Conservation (phyloP, 2,329 filamentous ascomycete genomes). For the Diaporthe citri region DNA sequence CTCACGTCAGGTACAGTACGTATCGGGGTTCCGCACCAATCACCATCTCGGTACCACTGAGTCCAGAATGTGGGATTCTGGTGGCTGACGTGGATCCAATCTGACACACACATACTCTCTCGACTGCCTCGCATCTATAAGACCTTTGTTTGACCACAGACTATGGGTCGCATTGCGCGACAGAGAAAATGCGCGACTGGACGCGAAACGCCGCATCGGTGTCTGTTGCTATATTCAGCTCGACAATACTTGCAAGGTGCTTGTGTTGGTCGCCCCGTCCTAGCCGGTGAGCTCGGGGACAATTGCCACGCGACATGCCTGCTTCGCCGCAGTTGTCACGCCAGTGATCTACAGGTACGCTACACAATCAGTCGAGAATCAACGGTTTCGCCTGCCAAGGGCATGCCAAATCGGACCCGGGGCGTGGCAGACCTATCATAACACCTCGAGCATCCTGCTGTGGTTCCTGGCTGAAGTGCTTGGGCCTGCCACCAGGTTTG, state of each 20-base stretch:
- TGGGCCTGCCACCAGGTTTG: background rate
- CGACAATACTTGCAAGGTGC: background rate
- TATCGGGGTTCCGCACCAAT: constrained; percentile 15
- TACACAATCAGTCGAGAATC: constrained; percentile 29
- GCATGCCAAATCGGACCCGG: background rate
- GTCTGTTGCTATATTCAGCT: background rate
- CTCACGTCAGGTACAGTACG: constrained; percentile 19
- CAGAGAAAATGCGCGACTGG: background rate
- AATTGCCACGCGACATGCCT: constrained; percentile 9
- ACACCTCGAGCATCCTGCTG: background rate
- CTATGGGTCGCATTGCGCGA: constrained; percentile 9
- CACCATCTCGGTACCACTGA: background rate
- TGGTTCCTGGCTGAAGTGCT: constrained; percentile 9
- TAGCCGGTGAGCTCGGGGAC: constrained; percentile 5
- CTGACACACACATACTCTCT: constrained; percentile 8
- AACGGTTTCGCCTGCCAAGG: constrained; percentile 27
- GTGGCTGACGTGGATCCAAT: constrained; percentile 26
- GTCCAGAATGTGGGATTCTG: constrained; percentile 5
- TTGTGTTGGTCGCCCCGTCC: background rate
- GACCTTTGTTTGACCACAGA: constrained; percentile 3
- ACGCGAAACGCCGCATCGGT: background rate
- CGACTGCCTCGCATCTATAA: constrained; percentile 17
- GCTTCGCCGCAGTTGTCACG: constrained; percentile 20
- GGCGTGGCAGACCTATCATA: constrained; percentile 2
- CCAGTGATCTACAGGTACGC: constrained; percentile 22